Evolutionary conservation across 352 stramenopile genomes (phyloP).

Genomic region (Elongisporangium senticosum): DNA sequence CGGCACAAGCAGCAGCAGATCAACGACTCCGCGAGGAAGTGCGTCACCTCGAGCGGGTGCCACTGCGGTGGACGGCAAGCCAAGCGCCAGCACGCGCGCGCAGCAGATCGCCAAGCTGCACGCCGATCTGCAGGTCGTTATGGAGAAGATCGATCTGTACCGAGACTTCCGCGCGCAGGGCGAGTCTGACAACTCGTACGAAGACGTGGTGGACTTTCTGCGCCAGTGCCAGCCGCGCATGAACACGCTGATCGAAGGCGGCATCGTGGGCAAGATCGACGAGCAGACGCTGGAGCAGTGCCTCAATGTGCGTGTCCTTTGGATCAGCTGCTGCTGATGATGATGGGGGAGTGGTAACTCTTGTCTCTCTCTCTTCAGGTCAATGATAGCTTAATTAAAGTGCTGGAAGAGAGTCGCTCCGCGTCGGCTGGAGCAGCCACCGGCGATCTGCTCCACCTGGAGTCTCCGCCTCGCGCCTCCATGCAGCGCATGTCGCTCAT

Average conservation of each 20-base stretch:
- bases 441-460: conserved; percentile 53
- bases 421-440: conserved; percentile 10
- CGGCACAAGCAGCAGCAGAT: neutral
- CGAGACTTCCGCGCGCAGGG: conserved; percentile 30
- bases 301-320: conserved; percentile 47
- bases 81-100: conserved; percentile 24
- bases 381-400: conserved; percentile 81
- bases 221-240: conserved; percentile 81
- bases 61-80: neutral
- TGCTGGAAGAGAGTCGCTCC: conserved; percentile 49
- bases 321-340: neutral
- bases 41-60: neutral
- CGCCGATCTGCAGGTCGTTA: conserved; percentile 53
- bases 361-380: conserved; percentile 25
- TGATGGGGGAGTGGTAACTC: neutral
- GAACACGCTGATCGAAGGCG: conserved; percentile 85
- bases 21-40: neutral
- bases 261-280: conserved; percentile 80
- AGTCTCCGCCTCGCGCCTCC: conserved; percentile 38
- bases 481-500: conserved; percentile 29
- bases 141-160: conserved; percentile 62
- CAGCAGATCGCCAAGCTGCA: conserved; percentile 74
- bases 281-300: conserved; percentile 75
- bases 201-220: conserved; percentile 77
- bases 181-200: conserved; percentile 33